Evolutionary conservation across 2,329 filamentous ascomycete genomes (phyloP), one percentile per base, ranked within the genome.

Genomic region (Trichoderma koningii): DNA sequence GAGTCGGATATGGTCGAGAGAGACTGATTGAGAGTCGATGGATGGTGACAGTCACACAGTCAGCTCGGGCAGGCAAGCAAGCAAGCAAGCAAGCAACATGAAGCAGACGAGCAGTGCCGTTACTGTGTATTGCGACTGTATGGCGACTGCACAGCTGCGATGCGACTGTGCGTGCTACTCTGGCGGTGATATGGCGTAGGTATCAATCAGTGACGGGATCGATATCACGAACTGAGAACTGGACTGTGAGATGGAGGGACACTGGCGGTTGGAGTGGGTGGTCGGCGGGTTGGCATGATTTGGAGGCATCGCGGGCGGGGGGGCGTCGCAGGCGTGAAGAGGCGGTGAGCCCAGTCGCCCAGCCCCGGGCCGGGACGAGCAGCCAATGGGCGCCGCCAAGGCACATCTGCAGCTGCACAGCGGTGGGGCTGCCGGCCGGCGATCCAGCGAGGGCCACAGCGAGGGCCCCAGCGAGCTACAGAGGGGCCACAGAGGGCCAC

Each of bases 321-420:
- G 34, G 34, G 34, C 34, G 34, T 38, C 34, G 34, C 34, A 38
- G 34, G 70, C 68, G 66, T 67, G 68, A 77, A 77, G 75, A 77
- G 75, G 75, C 75, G 75, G 75, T 77, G 75, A 77, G 76, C 73
- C 66, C 23, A 6, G 30, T 68, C 66, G 66, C 68, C 73, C 73
- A 75, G 73, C 73, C 72, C 74, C 70, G 70, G 71, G 52, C 73
- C 72, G 71, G 71, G 68, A 72, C 59, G 66, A 67, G 70, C 71
- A 74, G 74, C 76, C 76, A 77, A 77, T 77, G 66, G 70, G 69
- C 66, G 68, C 48, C 52, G 71, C 68, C 72, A 74, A 71, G 59
- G 69, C 72, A 70, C 71, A 71, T 71, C 68, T 68, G 71, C 70
- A 72, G 68, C 71, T 74, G 72, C 72, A 72, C 52, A 57, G 45